Evolutionary conservation across 106 monocot genomes (phyloP).

Genomic region (Chionographis japonica): DNA sequence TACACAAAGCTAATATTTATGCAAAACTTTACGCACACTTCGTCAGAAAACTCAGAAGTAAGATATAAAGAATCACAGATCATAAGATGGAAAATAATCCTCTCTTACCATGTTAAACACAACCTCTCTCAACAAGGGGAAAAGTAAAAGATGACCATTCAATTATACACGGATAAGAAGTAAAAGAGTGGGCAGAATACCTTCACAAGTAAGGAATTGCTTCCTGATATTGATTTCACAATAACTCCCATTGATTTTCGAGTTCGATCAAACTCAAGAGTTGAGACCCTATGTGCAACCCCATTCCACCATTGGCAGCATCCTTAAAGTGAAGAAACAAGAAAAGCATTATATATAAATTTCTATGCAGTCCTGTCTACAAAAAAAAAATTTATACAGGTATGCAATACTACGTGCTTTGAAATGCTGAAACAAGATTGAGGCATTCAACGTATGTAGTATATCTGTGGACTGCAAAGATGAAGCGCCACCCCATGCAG

Average conservation of each 20-base stretch:
- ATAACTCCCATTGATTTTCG: conserved; percentile 98
- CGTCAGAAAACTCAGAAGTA: too few species aligned
- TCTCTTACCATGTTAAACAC: too few species aligned
- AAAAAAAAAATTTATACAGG: background rate
- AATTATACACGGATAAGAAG: background rate
- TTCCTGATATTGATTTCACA: conserved; percentile 72
- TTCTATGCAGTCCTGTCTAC: background rate
- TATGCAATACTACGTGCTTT: background rate
- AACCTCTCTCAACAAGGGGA: background rate
- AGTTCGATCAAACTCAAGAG: conserved; percentile 91
- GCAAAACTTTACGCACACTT: too few species aligned
- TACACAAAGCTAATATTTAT: too few species aligned
- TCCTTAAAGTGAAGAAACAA: conserved; percentile 31
- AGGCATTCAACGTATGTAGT: conserved; percentile 42
- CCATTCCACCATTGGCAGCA: conserved; percentile 84
- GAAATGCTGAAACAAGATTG: background rate
- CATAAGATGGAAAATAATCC: too few species aligned
- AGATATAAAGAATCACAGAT: too few species aligned
- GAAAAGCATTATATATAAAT: background rate
- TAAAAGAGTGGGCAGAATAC: conserved; percentile 19
- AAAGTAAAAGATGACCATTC: background rate
- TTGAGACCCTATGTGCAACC: conserved; percentile 62
- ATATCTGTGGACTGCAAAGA: conserved; percentile 27
- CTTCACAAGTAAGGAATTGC: conserved; percentile 88
- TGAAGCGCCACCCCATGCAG: conserved; percentile 29